Percentiles rank a stretch among this genome's conserved stretches.
These are phyloP conservation scores for Mycena galericulata DNA, from an alignment of 768 basidiomycete genomes.

Conservation along the genomic window DNA sequence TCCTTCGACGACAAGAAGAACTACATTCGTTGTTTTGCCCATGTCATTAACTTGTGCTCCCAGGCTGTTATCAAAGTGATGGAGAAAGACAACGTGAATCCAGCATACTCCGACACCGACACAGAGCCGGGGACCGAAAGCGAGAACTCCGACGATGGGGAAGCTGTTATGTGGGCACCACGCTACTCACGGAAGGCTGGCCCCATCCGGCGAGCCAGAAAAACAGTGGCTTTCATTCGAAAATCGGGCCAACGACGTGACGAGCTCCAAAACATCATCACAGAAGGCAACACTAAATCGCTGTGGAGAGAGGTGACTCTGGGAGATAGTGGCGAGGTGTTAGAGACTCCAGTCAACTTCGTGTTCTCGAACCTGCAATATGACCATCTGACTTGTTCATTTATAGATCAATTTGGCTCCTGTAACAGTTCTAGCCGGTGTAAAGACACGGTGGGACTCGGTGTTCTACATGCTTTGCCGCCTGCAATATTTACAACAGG, in stretches of 20 bases:
- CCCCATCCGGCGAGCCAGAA: conserved; percentile 21
- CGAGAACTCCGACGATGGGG: not conserved
- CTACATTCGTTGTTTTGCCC: conserved; percentile 17
- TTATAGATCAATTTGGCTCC: not conserved
- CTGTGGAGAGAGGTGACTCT: conserved; percentile 9
- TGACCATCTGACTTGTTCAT: not conserved
- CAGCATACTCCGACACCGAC: not conserved
- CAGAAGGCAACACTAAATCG: conserved; percentile 20
- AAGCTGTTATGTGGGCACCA: not conserved
- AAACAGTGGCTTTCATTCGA: conserved; percentile 29
- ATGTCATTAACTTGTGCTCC: conserved; percentile 22
- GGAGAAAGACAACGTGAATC: not conserved
- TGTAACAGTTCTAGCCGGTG: conserved; percentile 26
- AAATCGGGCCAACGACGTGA: conserved; percentile 34
- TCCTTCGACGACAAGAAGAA: conserved; percentile 19
- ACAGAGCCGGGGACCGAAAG: not conserved
- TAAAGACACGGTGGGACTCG: too few species aligned
- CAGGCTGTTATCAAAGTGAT: conserved; percentile 9
- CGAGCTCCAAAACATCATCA: conserved; percentile 26
- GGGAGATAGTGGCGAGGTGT: not conserved
- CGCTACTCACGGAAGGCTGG: not conserved
- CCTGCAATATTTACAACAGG: conserved; percentile 27
- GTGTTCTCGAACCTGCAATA: conserved; percentile 1
- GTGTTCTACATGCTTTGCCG: conserved; percentile 32
- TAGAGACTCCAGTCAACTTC: not conserved